These are phyloP conservation scores for Fusarium lyarnte DNA, from an alignment of 2,329 filamentous ascomycete species.

Conservation along the genomic window DNA sequence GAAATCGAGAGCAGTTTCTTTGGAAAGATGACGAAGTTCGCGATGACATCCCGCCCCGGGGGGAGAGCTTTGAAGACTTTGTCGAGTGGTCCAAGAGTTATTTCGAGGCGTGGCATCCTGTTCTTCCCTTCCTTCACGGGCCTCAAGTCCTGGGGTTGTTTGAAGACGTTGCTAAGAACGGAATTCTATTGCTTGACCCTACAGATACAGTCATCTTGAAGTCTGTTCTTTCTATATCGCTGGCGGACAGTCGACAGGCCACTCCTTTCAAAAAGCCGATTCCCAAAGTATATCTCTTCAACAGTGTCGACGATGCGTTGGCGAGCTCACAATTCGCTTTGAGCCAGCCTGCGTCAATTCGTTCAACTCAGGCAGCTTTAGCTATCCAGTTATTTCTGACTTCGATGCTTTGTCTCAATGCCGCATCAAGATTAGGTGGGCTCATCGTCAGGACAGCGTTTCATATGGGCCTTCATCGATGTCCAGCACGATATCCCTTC, in stretches of 20 bases:
- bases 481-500: constrained; percentile 61
- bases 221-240: constrained; percentile 62
- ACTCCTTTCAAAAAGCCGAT: constrained; percentile 43
- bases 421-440: constrained; percentile 65
- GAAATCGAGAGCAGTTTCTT: constrained; percentile 35
- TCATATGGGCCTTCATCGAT: constrained; percentile 67
- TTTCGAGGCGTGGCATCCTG: constrained; percentile 67
- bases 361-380: constrained; percentile 60
- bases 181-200: constrained; percentile 6
- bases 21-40: constrained; percentile 51
- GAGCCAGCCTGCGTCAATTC: constrained; percentile 57
- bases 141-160: constrained; percentile 59
- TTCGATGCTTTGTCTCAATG: constrained; percentile 65
- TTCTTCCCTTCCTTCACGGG: constrained; percentile 65
- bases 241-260: constrained; percentile 61
- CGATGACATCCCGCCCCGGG: constrained; percentile 1
- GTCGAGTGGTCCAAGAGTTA: constrained; percentile 62
- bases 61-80: constrained; percentile 56
- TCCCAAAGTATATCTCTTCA: constrained; percentile 57
- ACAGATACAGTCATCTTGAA: constrained; percentile 36
- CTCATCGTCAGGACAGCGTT: constrained; percentile 64
- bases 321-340: constrained; percentile 59
- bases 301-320: constrained; percentile 60
- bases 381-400: constrained; percentile 64
- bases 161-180: constrained; percentile 52